Evolutionary conservation across 441 rosid genomes (phyloP).

Genomic region (Breynia disticha): DNA sequence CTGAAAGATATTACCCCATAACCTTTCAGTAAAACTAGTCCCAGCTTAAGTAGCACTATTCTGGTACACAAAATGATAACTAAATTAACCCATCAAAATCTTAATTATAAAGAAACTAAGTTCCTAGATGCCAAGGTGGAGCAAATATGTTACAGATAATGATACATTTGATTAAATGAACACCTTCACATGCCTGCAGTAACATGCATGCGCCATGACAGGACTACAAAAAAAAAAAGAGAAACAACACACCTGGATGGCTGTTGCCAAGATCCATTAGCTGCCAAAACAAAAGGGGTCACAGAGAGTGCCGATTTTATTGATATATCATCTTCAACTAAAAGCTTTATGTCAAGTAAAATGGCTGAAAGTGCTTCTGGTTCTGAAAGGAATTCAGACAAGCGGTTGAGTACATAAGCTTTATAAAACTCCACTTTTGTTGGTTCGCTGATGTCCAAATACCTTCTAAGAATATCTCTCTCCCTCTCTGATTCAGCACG

Average conservation of each 20-base stretch:
- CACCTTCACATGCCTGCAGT: too few relatives aligned
- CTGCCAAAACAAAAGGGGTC: slow-evolving; percentile 78
- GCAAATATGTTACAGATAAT: too few relatives aligned
- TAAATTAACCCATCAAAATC: too few relatives aligned
- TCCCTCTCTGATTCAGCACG: slow-evolving; percentile 92
- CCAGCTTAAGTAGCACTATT: too few relatives aligned
- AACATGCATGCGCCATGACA: not conserved
- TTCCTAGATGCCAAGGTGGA: too few relatives aligned
- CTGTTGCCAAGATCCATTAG: slow-evolving; percentile 85
- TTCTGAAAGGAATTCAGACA: slow-evolving; percentile 73
- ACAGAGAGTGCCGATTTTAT: slow-evolving; percentile 49
- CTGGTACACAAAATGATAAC: too few relatives aligned
- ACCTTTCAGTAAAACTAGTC: too few relatives aligned
- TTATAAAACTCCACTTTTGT: slow-evolving; percentile 74
- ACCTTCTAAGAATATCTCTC: slow-evolving; percentile 54
- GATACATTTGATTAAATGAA: too few relatives aligned
- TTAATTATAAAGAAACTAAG: too few relatives aligned
- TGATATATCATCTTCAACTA: slow-evolving; percentile 57
- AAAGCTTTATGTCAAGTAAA: slow-evolving; percentile 69
- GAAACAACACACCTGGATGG: slow-evolving; percentile 62
- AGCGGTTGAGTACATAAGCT: slow-evolving; percentile 71
- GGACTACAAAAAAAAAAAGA: not conserved
- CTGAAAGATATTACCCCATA: too few relatives aligned
- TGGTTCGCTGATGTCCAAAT: slow-evolving; percentile 65
- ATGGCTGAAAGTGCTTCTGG: slow-evolving; percentile 61